Conservation (phyloP, 108 stramenopile genomes). For the Pseudonitzschia delicatissima region DNA sequence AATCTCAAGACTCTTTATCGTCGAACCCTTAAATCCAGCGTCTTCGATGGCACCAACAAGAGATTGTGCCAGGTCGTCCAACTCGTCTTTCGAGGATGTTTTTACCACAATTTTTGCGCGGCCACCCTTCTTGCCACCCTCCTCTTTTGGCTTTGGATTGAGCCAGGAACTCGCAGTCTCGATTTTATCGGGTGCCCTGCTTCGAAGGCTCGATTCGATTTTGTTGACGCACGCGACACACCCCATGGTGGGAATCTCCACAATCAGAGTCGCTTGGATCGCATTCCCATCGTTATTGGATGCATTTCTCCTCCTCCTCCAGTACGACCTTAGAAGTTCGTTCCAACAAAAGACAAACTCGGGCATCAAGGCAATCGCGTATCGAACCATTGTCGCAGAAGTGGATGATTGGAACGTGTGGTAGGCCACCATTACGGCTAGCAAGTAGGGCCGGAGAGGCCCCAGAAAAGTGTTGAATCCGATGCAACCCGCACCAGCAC, state of each 20-base stretch:
- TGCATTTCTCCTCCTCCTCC: background rate
- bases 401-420: background rate
- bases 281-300: background rate
- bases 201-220: slow-evolving; percentile 54
- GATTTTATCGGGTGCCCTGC: slow-evolving; percentile 33
- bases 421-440: slow-evolving; percentile 31
- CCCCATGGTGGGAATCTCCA: slow-evolving; percentile 80
- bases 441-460: slow-evolving; percentile 56
- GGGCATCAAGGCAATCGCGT: slow-evolving; percentile 60
- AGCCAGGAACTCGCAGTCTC: slow-evolving; percentile 52
- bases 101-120: slow-evolving; percentile 30
- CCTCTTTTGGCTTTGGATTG: slow-evolving; percentile 19
- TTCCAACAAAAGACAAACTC: slow-evolving; percentile 62
- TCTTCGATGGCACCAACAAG: slow-evolving; percentile 31
- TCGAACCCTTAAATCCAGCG: slow-evolving; percentile 32
- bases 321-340: background rate
- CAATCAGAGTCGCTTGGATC: slow-evolving; percentile 21
- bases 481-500: slow-evolving; percentile 62
- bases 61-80: slow-evolving; percentile 21
- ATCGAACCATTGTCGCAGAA: slow-evolving; percentile 23
- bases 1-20: slow-evolving; percentile 1
- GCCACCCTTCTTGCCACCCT: slow-evolving; percentile 41
- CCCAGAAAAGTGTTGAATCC: slow-evolving; percentile 83
- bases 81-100: slow-evolving; percentile 26
- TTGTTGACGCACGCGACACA: slow-evolving; percentile 86